Evolutionary conservation across 1,284 basidiomycete species (phyloP), one percentile per base, ranked within the genome.

Genomic region (Boletus austroedulis): DNA sequence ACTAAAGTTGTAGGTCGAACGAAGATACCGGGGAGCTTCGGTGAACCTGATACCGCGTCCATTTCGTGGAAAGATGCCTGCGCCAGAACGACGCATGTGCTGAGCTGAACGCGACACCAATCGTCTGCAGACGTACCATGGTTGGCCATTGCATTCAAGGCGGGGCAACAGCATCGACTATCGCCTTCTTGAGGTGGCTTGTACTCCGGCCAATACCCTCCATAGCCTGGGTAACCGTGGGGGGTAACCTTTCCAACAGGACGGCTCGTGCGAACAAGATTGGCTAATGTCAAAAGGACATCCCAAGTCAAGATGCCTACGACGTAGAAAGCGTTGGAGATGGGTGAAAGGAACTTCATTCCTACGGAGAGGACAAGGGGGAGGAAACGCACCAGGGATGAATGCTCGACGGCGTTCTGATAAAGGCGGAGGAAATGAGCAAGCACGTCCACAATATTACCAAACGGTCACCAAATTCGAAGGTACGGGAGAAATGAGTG

Each of bases 141-240:
- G 67, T 89, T 89, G 2, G 87, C 85, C 80, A 90, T 75, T 0
- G 86, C 83, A 62, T 91, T 91, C 61, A 90, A 72, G 3, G 79
- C 84, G 10, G 89, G 89, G 63, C 89, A 91, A 14, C 81, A 79
- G 63, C 79, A 81, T 21, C 89, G 77, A 65, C 87, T 89, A 61
- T 90, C 88, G 2, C 80, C 81, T 26, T 83, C 77, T 61, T 71
- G 74, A 0, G 87, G 82, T 1, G 84, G 69, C 5, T 79, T 72
- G 63, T 77, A 90, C 61, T 83, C 79, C 17, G 89, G 88, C 89
- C 89, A 91, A 53, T 80, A 72, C 0, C 88, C 87, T 36, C 75
- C 79, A 31, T 74, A 77, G 1, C 88, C 88, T 14, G 82, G 79
- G 47, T 77, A 73, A 1, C 85, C 85, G 43, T 73, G 64, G 2